Evolutionary conservation across 1,284 basidiomycete species (phyloP).

Genomic region (Ceratobasidium papillatum): DNA sequence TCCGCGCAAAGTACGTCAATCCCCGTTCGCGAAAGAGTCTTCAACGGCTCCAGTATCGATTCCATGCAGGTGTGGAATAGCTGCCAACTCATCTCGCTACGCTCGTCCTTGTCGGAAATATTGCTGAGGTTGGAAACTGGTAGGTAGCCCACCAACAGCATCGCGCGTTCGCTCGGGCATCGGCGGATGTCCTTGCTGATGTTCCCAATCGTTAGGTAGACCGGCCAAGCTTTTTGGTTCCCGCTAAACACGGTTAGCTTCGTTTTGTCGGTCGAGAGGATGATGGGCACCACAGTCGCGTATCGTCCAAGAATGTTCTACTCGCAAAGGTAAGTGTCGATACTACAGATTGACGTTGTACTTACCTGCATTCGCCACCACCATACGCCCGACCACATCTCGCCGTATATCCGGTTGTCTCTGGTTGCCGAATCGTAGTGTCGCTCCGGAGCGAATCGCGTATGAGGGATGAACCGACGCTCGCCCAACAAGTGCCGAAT

Average conservation of each 20-base stretch:
- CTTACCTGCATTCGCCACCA: slow-evolving; percentile 42
- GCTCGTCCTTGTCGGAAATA: neutral
- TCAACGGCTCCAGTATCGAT: slow-evolving; percentile 42
- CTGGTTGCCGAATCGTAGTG: neutral
- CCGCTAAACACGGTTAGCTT: neutral
- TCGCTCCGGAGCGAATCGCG: slow-evolving; percentile 24
- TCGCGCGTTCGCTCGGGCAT: slow-evolving; percentile 1
- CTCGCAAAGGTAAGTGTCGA: neutral
- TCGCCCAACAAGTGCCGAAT: slow-evolving; percentile 47
- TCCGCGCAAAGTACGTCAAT: too few relatives aligned
- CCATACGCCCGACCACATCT: slow-evolving; percentile 34
- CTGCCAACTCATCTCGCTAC: neutral
- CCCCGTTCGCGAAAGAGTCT: neutral
- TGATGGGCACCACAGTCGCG: neutral
- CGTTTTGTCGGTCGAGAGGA: slow-evolving; percentile 10
- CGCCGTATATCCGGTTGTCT: slow-evolving; percentile 13
- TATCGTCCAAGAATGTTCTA: slow-evolving; percentile 29
- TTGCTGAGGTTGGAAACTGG: neutral
- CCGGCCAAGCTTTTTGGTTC: neutral
- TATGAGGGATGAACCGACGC: slow-evolving; percentile 7
- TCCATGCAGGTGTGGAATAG: slow-evolving; percentile 46
- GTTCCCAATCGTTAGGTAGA: neutral
- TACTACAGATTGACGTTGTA: neutral
- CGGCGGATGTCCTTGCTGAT: neutral
- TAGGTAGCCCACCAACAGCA: slow-evolving; percentile 6